Evolutionary conservation across 768 basidiomycete genomes (phyloP).

Genomic region (Tylopilus balloui): DNA sequence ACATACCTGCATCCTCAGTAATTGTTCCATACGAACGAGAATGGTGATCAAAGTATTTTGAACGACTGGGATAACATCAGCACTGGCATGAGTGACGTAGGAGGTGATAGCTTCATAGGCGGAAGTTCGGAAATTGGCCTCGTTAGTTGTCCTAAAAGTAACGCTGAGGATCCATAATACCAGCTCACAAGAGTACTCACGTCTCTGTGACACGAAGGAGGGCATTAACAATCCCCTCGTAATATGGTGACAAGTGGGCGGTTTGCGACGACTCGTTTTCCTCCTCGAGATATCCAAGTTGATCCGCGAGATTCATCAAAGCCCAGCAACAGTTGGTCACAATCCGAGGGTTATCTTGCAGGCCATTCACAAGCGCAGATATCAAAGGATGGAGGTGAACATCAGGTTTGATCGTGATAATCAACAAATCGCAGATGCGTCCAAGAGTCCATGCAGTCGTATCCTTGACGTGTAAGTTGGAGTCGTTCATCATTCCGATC

Average conservation of each 20-base stretch:
- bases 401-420: conserved; percentile 83
- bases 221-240: conserved; percentile 79
- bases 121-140: conserved; percentile 88
- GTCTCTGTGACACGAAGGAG: conserved; percentile 85
- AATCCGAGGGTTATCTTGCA: conserved; percentile 80
- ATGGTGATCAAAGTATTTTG: conserved; percentile 78
- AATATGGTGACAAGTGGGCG: conserved; percentile 82
- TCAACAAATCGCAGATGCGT: conserved; percentile 86
- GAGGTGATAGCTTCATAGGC: conserved; percentile 95
- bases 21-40: conserved; percentile 85
- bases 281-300: conserved; percentile 70
- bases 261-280: conserved; percentile 48
- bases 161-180: conserved; percentile 10
- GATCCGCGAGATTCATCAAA: conserved; percentile 91
- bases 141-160: conserved; percentile 63
- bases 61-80: conserved; percentile 75
- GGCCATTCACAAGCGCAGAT: conserved; percentile 73
- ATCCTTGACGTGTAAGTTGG: conserved; percentile 85
- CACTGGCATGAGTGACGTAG: conserved; percentile 74
- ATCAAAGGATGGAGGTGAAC: conserved; percentile 82
- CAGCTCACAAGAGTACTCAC: conserved; percentile 38
- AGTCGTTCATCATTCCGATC: conserved; percentile 92
- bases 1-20: conserved; percentile 76
- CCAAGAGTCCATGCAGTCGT: conserved; percentile 98
- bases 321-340: conserved; percentile 95